Percentiles rank a stretch among this genome's conserved stretches.
Conservation (phyloP, 345 rosid species). For the Eucalyptus regnans region DNA sequence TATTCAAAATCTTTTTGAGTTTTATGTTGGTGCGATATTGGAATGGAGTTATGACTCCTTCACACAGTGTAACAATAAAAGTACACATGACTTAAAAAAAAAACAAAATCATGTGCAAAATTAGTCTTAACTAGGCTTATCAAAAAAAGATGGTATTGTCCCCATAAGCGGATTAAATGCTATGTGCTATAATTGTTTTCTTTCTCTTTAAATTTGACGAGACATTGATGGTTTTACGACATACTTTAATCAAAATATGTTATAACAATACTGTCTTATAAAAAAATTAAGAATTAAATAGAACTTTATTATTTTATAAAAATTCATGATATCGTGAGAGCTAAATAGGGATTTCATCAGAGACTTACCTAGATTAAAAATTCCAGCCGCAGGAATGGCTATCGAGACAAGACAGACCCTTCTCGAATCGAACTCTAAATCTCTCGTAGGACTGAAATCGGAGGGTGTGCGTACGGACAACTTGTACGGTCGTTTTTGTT, state of each 20-base stretch:
- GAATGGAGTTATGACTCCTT: neutral
- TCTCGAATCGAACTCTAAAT: neutral
- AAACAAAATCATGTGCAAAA: neutral
- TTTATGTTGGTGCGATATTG: neutral
- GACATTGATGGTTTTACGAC: neutral
- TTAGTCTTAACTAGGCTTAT: neutral
- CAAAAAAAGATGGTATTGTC: neutral
- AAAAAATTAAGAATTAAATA: rapidly evolving
- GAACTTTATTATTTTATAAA: rapidly evolving
- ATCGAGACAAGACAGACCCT: neutral
- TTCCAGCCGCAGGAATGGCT: neutral
- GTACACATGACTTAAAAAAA: neutral
- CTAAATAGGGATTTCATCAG: neutral
- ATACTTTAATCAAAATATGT: neutral
- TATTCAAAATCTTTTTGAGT: neutral
- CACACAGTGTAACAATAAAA: neutral
- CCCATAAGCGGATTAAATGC: neutral
- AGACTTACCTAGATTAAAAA: neutral
- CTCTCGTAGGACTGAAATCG: neutral
- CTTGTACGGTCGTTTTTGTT: neutral
- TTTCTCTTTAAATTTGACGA: neutral
- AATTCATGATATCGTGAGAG: neutral
- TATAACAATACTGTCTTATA: rapidly evolving
- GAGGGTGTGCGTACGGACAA: neutral
- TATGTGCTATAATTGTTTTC: neutral